Conservation (phyloP, 192 early-diverging fungal species). For the Haplosporangium gracile region DNA sequence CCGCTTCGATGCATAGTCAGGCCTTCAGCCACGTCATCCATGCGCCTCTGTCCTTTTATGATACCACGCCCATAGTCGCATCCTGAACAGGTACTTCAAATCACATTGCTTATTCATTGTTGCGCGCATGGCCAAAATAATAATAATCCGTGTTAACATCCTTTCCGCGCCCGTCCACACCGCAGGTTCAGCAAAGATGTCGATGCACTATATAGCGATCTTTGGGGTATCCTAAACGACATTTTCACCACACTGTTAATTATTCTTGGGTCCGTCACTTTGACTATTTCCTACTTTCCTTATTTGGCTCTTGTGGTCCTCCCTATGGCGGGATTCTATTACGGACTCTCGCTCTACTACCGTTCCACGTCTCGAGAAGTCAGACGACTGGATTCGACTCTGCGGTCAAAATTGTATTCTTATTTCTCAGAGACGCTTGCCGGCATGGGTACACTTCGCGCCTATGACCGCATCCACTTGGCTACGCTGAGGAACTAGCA, state of each 20-base stretch:
- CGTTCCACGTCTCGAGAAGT: conserved; percentile 81
- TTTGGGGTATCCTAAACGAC: conserved; percentile 41
- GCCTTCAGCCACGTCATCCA: conserved; percentile 1
- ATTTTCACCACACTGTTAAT: conserved; percentile 37
- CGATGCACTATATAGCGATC: conserved; percentile 64
- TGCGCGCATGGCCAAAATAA: no score
- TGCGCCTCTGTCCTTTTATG: conserved; percentile 81
- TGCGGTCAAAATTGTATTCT: conserved; percentile 82
- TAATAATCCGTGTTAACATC: no score
- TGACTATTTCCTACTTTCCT: conserved; percentile 65
- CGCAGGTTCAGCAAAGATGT: conserved; percentile 69
- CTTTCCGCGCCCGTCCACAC: conserved; percentile 12
- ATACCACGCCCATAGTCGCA: conserved; percentile 77
- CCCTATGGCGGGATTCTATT: conserved; percentile 80
- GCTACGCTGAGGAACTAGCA: conserved; percentile 70
- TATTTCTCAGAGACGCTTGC: conserved; percentile 79
- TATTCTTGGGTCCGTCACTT: conserved; percentile 56
- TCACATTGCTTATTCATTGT: neutral
- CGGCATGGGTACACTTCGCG: conserved; percentile 84
- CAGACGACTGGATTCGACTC: conserved; percentile 82
- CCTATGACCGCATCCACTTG: conserved; percentile 58
- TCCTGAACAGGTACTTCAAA: conserved; percentile 69
- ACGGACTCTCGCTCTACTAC: conserved; percentile 75
- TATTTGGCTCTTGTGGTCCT: conserved; percentile 72
- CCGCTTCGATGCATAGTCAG: conserved; percentile 7